Evolutionary conservation across 257 asterid species (phyloP).

Genomic region (Solanum boliviense): DNA sequence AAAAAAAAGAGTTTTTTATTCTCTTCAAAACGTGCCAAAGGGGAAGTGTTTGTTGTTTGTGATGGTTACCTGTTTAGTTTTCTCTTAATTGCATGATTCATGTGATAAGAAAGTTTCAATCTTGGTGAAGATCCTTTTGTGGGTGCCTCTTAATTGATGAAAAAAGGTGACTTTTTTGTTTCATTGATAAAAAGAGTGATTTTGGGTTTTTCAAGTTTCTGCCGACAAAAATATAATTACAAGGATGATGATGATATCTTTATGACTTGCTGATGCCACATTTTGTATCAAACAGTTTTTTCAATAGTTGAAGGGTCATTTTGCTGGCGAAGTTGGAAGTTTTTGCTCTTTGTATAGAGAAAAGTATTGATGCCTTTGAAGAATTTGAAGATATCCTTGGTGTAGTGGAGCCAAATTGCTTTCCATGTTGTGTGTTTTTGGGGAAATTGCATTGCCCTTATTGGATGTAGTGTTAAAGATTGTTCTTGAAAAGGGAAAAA

Average conservation of each 20-base stretch:
- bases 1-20: background rate
- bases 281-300: background rate
- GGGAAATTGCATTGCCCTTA: background rate
- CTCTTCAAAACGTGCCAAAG: background rate
- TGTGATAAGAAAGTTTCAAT: constrained; percentile 5
- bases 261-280: background rate
- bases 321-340: constrained; percentile 1
- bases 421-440: background rate
- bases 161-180: background rate
- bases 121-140: background rate
- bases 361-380: background rate
- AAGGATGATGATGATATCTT: background rate
- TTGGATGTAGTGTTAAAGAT: background rate
- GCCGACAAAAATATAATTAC: background rate
- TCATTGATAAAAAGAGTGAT: background rate
- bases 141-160: background rate
- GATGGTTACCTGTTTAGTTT: background rate
- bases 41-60: background rate
- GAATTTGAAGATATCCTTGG: background rate
- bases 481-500: constrained; percentile 12
- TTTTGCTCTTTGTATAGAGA: background rate
- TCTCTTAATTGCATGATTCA: constrained; percentile 3
- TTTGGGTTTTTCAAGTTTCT: background rate
- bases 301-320: constrained; percentile 4
- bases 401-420: background rate